A percentile compares a stretch with the other conserved stretches of the same genome.
Conservation (phyloP, 805 yeast species). For the Spathaspora passalidarum region DNA sequence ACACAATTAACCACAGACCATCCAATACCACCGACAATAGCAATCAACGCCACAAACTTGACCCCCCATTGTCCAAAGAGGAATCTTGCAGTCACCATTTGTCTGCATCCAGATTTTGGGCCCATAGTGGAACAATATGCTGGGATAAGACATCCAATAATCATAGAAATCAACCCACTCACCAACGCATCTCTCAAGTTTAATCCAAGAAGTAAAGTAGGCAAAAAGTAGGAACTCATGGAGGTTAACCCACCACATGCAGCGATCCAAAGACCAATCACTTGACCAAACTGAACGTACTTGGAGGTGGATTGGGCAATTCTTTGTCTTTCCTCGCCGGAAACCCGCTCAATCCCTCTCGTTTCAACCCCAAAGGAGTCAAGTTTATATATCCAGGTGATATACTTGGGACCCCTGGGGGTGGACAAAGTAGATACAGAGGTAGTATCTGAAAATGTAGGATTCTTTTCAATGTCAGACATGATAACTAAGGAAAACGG, state of each 20-base stretch:
- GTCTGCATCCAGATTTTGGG: slow-evolving; percentile 36
- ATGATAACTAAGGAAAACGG: background rate
- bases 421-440: background rate
- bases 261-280: slow-evolving; percentile 36
- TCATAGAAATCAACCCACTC: slow-evolving; percentile 27
- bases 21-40: slow-evolving; percentile 32
- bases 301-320: slow-evolving; percentile 11
- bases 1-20: slow-evolving; percentile 40
- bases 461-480: background rate
- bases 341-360: slow-evolving; percentile 34
- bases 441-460: background rate
- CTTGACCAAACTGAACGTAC: slow-evolving; percentile 22
- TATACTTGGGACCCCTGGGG: slow-evolving; percentile 6
- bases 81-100: slow-evolving; percentile 35
- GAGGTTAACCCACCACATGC: slow-evolving; percentile 39
- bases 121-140: slow-evolving; percentile 40
- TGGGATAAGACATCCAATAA: slow-evolving; percentile 34
- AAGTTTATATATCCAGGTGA: slow-evolving; percentile 19
- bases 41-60: slow-evolving; percentile 25
- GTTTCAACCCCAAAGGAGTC: slow-evolving; percentile 30
- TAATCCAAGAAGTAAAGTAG: slow-evolving; percentile 27
- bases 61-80: slow-evolving; percentile 37
- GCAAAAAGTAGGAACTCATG: slow-evolving; percentile 35
- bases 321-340: slow-evolving; percentile 22
- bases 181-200: slow-evolving; percentile 24